Conservation (phyloP, 495 filamentous ascomycete species). For the Chaetomium fimeti region DNA sequence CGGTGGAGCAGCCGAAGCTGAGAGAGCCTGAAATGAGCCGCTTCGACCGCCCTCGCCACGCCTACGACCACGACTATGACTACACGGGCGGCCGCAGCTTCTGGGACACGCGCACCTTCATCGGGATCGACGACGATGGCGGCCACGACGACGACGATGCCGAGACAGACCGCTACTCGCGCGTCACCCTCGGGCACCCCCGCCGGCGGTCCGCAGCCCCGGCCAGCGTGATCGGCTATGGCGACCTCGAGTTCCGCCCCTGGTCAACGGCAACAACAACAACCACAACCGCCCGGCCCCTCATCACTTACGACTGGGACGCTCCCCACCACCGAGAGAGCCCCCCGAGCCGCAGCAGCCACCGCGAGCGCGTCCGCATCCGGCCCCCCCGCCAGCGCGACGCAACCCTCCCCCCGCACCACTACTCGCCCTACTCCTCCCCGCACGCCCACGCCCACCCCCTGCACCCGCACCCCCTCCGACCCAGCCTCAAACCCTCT, state of each 20-base stretch:
- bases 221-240: conserved; percentile 22
- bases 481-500: background rate
- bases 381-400: background rate
- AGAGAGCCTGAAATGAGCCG: conserved; percentile 19
- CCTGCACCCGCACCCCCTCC: background rate
- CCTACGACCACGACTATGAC: conserved; percentile 18
- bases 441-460: too few species aligned
- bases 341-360: background rate
- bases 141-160: background rate
- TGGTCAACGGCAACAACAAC: background rate
- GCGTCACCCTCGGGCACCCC: background rate
- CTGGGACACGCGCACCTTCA: conserved; percentile 6
- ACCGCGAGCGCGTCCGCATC: conserved; percentile 5
- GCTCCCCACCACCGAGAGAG: too few species aligned
- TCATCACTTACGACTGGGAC: too few species aligned
- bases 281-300: too few species aligned
- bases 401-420: background rate
- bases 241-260: conserved; percentile 10
- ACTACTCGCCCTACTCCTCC: too few species aligned
- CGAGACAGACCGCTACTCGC: background rate
- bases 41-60: conserved; percentile 12
- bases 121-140: conserved; percentile 6
- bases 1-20: background rate
- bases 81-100: conserved; percentile 3
- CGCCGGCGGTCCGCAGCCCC: conserved; percentile 5